phyloP scores from a whole-genome alignment of 305 asterid genomes.

The Solanum hybrid region DNA sequence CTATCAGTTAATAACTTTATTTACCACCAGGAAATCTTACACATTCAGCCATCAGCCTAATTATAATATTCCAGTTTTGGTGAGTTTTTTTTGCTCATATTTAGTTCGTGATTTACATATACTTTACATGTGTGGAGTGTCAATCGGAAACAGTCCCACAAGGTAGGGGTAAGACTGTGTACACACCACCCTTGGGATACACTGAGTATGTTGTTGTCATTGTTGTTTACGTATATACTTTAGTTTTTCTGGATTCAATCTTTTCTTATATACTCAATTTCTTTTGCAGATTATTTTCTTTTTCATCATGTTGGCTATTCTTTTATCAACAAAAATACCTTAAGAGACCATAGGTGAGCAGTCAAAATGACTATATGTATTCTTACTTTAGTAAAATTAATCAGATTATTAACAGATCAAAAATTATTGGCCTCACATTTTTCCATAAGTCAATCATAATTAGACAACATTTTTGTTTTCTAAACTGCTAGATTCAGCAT shows the following conservation, averaged over 20 bases:
- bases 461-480: neutral
- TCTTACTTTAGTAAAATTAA: neutral
- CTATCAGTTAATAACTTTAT: neutral
- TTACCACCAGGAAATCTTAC: slow-evolving; percentile 25
- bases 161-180: neutral
- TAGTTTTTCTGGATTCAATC: neutral
- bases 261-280: neutral
- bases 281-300: slow-evolving; percentile 41
- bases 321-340: neutral
- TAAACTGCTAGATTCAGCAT: neutral
- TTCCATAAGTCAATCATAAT: neutral
- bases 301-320: slow-evolving; percentile 42
- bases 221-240: neutral
- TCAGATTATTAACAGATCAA: neutral
- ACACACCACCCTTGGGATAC: neutral
- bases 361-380: neutral
- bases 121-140: neutral
- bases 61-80: slow-evolving; percentile 8
- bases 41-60: slow-evolving; percentile 8
- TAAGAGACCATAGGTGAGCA: neutral
- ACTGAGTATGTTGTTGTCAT: neutral
- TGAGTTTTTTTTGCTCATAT: slow-evolving; percentile 2
- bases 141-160: neutral
- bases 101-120: neutral
- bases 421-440: neutral